These are phyloP conservation scores for Fusarium tricinctum DNA, from an alignment of 2,329 filamentous ascomycete genomes.

Conservation along the genomic window DNA sequence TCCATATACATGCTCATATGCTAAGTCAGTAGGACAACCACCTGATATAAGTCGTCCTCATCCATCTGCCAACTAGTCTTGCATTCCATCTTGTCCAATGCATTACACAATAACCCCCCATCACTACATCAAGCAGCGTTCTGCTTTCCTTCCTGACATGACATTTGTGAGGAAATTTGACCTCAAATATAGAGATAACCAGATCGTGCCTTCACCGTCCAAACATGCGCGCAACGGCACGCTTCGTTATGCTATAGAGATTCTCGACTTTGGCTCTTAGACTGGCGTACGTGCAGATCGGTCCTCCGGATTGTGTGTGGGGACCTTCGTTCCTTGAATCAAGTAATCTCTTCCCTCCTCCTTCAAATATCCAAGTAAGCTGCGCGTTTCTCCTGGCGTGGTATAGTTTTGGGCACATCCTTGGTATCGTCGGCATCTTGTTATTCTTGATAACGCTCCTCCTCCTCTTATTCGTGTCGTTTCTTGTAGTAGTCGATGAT, in stretches of 20 bases:
- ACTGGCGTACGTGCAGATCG: conserved; percentile 28
- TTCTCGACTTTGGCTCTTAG: conserved; percentile 23
- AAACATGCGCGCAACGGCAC: conserved; percentile 36
- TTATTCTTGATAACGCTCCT: conserved; percentile 17
- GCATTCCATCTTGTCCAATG: conserved; percentile 21
- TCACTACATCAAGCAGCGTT: conserved; percentile 4
- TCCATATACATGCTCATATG: conserved; percentile 48
- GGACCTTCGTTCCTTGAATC: conserved; percentile 24
- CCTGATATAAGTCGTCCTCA: conserved; percentile 17
- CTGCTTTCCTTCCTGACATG: not conserved
- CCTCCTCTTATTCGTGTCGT: conserved; percentile 20
- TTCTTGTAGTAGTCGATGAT: conserved; percentile 33
- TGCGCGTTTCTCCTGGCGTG: conserved; percentile 41
- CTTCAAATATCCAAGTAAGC: conserved; percentile 45
- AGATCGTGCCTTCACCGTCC: conserved; percentile 22
- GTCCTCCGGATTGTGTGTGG: conserved; percentile 8
- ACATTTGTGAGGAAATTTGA: conserved; percentile 10
- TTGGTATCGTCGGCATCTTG: conserved; percentile 16
- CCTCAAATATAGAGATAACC: conserved; percentile 23
- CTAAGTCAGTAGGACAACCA: conserved; percentile 39
- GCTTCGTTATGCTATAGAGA: conserved; percentile 37
- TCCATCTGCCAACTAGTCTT: conserved; percentile 2
- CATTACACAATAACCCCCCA: conserved; percentile 41
- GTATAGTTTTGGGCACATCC: conserved; percentile 39
- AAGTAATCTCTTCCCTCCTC: conserved; percentile 40